Base-by-base conservation (phyloP, 78 protist species). In the Mantamonas sphyraenae region DNA sequence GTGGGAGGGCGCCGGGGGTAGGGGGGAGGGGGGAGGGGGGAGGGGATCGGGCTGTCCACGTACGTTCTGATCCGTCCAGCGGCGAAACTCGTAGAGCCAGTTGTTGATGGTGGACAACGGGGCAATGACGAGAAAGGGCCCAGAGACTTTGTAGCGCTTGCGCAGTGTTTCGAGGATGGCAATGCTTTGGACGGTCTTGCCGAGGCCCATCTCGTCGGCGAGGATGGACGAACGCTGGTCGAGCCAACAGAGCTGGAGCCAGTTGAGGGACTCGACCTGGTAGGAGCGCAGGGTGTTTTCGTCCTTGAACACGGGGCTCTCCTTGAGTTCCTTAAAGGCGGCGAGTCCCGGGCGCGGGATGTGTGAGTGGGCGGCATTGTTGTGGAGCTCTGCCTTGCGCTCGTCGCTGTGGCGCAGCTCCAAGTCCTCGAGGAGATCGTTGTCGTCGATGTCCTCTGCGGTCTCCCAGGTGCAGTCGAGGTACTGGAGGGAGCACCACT, bases 191-290 rank as follows among this genome's bases (percentile, higher is more conserved):
- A 80, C 69, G 0, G 93, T 86, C 71, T 88, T 88, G 10, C 93
- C 93, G 0, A 88, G 79, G 12, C 93, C 93, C 91, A 93, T 91
- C 57, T 93, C 95, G 40, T 93, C 97, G 22, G 90, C 95, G 0
- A 90, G 71, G 26, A 86, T 90, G 3, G 82, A 69, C 24, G 76
- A 66, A 10, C 71, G 77, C 2, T 51, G 34, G 12, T 62, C 37
- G 34, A 43, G 39, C 74, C 77, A 86, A 42, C 80, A 71, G 35
- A 56, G 74, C 2, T 53, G 38, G 43, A 92, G 81, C 94, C 94
- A 92, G 50, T 82, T 87, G 64, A 92, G 43, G 17, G 96, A 94
- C 42, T 82, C 91, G 8, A 88, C 24, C 77, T 93, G 97, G 79
- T 90, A 93, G 8, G 50, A 61, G 39, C 88, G 74, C 30, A 90